Base-by-base conservation (phyloP, 331 rosid genomes). In the Rhamnella rubrinervis region DNA sequence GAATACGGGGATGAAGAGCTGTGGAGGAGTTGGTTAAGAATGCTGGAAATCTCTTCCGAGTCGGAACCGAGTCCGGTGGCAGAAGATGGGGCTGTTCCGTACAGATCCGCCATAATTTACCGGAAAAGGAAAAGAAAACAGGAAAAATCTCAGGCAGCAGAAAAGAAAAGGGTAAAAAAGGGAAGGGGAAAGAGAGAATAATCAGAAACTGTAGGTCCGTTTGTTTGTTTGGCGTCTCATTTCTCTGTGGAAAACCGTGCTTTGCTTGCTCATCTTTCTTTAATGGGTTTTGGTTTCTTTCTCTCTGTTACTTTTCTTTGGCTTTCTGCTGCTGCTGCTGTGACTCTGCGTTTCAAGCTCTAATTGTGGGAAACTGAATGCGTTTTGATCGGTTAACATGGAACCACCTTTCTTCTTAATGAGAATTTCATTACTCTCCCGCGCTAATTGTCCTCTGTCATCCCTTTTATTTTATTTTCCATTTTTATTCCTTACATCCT, bases 41-140 rank as follows among this genome's bases (percentile, higher is more conserved):
- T 71, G 80, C 86, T 69, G 12, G 90, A 85, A 53, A 92, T 80
- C 1, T 87, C 93, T 71, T 89, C 87, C 0, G 93, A 70, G 59
- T 85, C 87, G 46, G 80, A 55, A 51, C 80, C 71, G 8, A 67
- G 25, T 26, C 61, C 67, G 67, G 68, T 55, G 4, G 56, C 65
- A 13, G 70, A 71, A 47, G 85, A 55, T 37, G 87, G 70, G 58
- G 86, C 66, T 8, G 82, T 68, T 46, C 86, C 84, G 80, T 70
- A 77, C 72, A 65, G 77, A 78, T 80, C 85, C 65, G 80, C 87
- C 92, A 86, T 83, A 47, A 47, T 6, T 7, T 13, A 19, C 6
- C 11, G 47, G 31, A 25, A 25, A n/a, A n/a, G n/a, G n/a, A n/a
- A n/a, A 15, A 49, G 28, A 28, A 1, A 39, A 1, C 38, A 62